Evolutionary conservation across 441 rosid species (phyloP).

Genomic region (Adansonia rubrostipa): DNA sequence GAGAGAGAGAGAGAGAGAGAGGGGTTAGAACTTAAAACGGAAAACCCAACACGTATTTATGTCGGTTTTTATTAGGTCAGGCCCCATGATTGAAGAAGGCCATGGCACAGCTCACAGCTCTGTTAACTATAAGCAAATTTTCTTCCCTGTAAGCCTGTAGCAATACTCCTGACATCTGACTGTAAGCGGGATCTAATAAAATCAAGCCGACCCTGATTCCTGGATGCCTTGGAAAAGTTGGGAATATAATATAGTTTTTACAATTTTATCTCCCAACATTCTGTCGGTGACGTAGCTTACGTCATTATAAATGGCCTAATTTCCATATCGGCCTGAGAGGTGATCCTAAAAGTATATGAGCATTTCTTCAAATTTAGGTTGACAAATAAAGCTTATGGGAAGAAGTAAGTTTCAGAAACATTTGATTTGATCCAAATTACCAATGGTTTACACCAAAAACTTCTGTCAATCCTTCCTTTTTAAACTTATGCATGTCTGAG

Average conservation of each 20-base stretch:
- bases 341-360: neutral
- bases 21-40: neutral
- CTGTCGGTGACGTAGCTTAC: too few species aligned
- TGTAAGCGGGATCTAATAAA: too few species aligned
- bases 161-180: too few species aligned
- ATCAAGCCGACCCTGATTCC: too few species aligned
- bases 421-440: neutral
- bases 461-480: neutral
- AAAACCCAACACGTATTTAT: neutral
- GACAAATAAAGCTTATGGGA: neutral
- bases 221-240: too few species aligned
- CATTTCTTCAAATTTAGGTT: neutral
- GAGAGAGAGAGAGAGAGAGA: neutral
- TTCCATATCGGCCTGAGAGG: neutral
- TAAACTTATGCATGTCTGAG: conserved; percentile 29
- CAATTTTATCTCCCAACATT: too few species aligned
- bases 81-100: neutral
- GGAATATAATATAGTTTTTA: too few species aligned
- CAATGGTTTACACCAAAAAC: neutral
- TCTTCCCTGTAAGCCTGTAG: too few species aligned
- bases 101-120: too few species aligned
- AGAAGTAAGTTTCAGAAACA: neutral
- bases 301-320: neutral
- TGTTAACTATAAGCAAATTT: too few species aligned
- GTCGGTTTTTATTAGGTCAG: neutral